A percentile compares a stretch with the other conserved stretches of the same genome.
These are phyloP conservation scores for Bruguiera parviflora DNA, from an alignment of 345 rosid genomes.

Conservation along the genomic window DNA sequence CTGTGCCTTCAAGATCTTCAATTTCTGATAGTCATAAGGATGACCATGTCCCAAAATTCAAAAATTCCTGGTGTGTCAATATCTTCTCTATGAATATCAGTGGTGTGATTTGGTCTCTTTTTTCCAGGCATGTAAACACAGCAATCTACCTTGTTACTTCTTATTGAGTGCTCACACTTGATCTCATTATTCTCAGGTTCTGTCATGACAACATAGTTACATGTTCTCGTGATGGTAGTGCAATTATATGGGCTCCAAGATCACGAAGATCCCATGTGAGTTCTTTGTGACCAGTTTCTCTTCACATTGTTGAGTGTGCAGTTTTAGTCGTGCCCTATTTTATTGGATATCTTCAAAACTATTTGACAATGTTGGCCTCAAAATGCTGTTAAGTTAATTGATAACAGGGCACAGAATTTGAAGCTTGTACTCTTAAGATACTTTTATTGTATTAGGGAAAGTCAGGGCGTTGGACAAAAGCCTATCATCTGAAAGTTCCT, in stretches of 20 bases:
- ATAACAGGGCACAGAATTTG: background rate
- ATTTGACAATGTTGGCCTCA: conserved; percentile 6
- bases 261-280: conserved; percentile 92
- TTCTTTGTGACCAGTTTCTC: conserved; percentile 11
- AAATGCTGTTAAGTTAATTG: conserved; percentile 8
- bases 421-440: conserved; percentile 4
- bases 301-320: conserved; percentile 3
- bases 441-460: conserved; percentile 48
- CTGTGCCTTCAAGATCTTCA: conserved; percentile 77
- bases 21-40: conserved; percentile 63
- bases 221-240: conserved; percentile 99
- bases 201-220: conserved; percentile 92
- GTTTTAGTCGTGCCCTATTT: conserved; percentile 7
- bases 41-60: conserved; percentile 73
- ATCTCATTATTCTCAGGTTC: conserved; percentile 49
- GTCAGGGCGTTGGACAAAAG: conserved; percentile 75
- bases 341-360: background rate
- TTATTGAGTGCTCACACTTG: conserved; percentile 10
- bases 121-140: background rate
- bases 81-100: conserved; percentile 4
- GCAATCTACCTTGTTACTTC: background rate
- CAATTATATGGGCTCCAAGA: conserved; percentile 94
- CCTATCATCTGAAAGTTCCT: conserved; percentile 97
- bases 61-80: conserved; percentile 67
- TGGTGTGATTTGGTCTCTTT: background rate